Evolutionary conservation across 2,329 filamentous ascomycete genomes (phyloP).

Genomic region (Amauroascus verrucosus): DNA sequence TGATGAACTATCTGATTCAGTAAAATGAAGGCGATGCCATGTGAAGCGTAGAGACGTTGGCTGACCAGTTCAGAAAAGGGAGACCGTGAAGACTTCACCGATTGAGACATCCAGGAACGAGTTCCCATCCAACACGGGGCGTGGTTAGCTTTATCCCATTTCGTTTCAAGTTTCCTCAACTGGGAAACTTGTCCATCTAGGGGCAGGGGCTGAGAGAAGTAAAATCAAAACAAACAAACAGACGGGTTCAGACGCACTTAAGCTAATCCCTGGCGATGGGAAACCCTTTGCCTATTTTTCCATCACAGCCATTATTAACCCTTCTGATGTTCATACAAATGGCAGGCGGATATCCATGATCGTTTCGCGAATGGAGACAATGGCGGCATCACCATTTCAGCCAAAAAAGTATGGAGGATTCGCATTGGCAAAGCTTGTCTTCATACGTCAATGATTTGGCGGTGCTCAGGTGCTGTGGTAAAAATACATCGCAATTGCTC

Average conservation of each 20-base stretch:
- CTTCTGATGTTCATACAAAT: no score
- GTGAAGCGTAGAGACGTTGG: no score
- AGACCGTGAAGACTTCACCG: not conserved
- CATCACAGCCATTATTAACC: not conserved
- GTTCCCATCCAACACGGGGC: not conserved
- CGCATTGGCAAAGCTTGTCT: conserved; percentile 10
- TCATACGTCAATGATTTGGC: not conserved
- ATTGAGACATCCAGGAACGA: not conserved
- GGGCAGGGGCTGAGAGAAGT: not conserved
- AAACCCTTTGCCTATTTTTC: not conserved
- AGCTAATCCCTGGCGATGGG: not conserved
- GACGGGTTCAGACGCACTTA: not conserved
- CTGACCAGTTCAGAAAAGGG: not conserved
- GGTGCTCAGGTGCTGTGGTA: no score
- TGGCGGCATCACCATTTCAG: not conserved
- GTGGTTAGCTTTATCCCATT: not conserved
- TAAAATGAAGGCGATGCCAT: no score
- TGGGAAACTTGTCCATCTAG: not conserved
- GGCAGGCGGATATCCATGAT: not conserved
- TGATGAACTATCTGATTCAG: no score
- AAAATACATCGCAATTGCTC: no score
- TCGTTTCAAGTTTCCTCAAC: conserved; percentile 4
- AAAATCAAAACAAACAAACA: conserved; percentile 9
- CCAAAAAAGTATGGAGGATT: conserved; percentile 3
- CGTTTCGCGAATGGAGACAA: not conserved